These are phyloP conservation scores for Penicillium rolfsii DNA, from an alignment of 2,329 filamentous ascomycete species.

Conservation along the genomic window DNA sequence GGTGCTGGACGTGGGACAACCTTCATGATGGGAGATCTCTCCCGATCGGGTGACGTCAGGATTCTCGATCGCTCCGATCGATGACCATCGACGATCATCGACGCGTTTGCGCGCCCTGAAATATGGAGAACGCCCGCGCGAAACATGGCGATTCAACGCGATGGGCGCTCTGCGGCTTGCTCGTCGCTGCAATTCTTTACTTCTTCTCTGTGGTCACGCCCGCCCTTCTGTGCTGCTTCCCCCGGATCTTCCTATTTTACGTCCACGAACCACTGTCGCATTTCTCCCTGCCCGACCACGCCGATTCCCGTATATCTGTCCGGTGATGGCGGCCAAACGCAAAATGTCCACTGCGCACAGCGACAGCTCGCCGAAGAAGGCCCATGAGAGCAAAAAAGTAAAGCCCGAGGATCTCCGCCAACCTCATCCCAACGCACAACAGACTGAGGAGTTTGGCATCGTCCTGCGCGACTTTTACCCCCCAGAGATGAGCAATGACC, in stretches of 20 bases:
- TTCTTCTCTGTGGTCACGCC: not conserved
- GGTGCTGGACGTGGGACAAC: not conserved
- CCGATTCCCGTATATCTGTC: not conserved
- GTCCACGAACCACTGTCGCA: not conserved
- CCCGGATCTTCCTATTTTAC: too few relatives aligned
- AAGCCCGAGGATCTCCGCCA: conserved; percentile 19
- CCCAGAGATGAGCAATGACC: conserved; percentile 79
- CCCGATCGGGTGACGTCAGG: conserved; percentile 28
- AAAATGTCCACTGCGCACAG: conserved; percentile 24
- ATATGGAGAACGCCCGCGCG: conserved; percentile 7
- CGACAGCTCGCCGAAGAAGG: conserved; percentile 5
- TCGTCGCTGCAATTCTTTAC: not conserved
- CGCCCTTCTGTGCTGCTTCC: not conserved
- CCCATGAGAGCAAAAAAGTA: conserved; percentile 25
- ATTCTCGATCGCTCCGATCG: conserved; percentile 26
- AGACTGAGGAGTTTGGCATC: conserved; percentile 60
- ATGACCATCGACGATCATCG: conserved; percentile 14
- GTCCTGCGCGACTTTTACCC: conserved; percentile 79
- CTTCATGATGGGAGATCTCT: not conserved
- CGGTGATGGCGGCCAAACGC: conserved; percentile 34
- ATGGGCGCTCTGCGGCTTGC: not conserved
- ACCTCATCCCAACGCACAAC: conserved; percentile 43
- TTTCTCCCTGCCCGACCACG: not conserved
- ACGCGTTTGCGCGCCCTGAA: conserved; percentile 12
- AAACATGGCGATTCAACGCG: not conserved